Evolutionary conservation across 73 alveolate species (phyloP).

Genomic region (Tetrahymena borealis): DNA sequence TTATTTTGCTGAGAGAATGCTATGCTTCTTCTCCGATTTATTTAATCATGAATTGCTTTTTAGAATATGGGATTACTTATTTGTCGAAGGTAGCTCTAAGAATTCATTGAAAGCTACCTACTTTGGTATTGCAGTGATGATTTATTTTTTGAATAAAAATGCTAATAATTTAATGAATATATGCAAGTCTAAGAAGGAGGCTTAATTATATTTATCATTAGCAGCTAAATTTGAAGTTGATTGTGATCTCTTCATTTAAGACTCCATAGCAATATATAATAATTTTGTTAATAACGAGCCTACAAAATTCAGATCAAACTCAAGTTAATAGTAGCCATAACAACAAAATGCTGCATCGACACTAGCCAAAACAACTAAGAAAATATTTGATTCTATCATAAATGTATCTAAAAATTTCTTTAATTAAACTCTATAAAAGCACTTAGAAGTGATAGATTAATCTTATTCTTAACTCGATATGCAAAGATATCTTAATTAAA

Average conservation of each 20-base stretch:
- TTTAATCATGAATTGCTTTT: neutral
- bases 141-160: neutral
- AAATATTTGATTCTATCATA: neutral
- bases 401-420: neutral
- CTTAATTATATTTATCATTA: neutral
- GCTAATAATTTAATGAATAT: neutral
- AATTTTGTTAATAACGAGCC: neutral
- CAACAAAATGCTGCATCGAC: neutral
- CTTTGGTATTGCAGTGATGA: neutral
- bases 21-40: neutral
- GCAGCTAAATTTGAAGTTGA: neutral
- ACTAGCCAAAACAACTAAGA: neutral
- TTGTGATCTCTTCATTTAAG: neutral
- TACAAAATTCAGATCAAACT: neutral
- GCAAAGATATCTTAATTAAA: neutral
- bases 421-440: neutral
- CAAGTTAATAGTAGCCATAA: neutral
- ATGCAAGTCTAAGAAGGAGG: neutral
- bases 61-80: neutral
- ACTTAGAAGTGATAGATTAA: neutral
- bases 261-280: neutral
- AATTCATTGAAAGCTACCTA: neutral
- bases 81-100: neutral
- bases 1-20: neutral
- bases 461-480: neutral